Evolutionary conservation across 805 yeast species (phyloP), one percentile per base, ranked within the genome.

Genomic region (Maudiozyma turicensis): DNA sequence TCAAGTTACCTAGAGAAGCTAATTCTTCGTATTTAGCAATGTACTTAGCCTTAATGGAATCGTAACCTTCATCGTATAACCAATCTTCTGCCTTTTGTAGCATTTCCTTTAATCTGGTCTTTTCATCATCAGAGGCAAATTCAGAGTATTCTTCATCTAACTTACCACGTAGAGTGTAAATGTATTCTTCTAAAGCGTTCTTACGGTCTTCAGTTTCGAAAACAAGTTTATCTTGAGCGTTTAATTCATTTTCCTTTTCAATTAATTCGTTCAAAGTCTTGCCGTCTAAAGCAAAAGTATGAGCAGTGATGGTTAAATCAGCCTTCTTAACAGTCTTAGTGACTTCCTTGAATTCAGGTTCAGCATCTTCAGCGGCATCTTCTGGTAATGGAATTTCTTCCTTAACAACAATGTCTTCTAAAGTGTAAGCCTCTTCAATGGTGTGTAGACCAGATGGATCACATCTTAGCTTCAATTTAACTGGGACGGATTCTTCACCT

Each of bases 201-300:
- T 93, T 93, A 72, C 89, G 88, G 75, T 93, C 97, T 77, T 93
- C 98, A 58, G 98, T 93, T 75, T 93, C 98, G 58, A 95, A 95
- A 57, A 93, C 97, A 61, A 91, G 82, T 76, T 90, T 93, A 73
- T 93, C 99, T 66, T 84, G 89, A 67, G 88, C 80, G 56, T 80
- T 76, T 82, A 93, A 73, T 68, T 84, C 77, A 65, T 80, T 80
- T 77, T 93, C 99, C 70, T 74, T 74, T 78, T 93, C 98, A 54
- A 84, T 77, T 58, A 75, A 77, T 48, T 71, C 72, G 61, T 81
- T 74, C 69, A 87, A 77, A 48, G 63, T 71, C 30, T 68, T 68
- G 54, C 72, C 75, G 54, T 84, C 68, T 61, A 85, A 76, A 46
- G 86, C 78, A 52, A 81, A 80, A 51, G 88, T 80, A 53, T 72